Evolutionary conservation across 257 asterid species (phyloP).

Genomic region (Solanum raphanifolium): DNA sequence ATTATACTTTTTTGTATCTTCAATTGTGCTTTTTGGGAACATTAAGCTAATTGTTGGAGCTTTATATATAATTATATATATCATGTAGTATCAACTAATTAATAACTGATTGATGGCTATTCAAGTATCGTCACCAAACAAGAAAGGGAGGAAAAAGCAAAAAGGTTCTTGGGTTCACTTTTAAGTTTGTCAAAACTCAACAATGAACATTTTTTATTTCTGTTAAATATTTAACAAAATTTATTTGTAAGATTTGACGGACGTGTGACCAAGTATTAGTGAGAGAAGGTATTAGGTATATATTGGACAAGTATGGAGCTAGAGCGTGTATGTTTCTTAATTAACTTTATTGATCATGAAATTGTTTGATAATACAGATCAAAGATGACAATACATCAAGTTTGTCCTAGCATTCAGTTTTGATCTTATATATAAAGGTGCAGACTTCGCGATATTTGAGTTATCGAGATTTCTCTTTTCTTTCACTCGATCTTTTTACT

Average conservation of each 20-base stretch:
- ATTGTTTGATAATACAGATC: too few relatives aligned
- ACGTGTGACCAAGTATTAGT: neutral
- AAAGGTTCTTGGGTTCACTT: neutral
- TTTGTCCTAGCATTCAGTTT: too few relatives aligned
- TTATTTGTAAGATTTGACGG: neutral
- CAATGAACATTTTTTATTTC: neutral
- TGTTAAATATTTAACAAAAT: too few relatives aligned
- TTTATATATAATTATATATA: neutral
- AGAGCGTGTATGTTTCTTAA: neutral
- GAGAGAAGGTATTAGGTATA: too few relatives aligned
- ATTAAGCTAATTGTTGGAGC: neutral
- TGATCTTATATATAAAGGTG: neutral
- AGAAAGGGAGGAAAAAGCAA: neutral
- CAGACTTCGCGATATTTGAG: rapidly evolving
- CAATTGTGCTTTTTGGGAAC: neutral
- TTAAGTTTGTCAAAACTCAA: neutral
- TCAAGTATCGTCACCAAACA: neutral
- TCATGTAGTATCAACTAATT: neutral
- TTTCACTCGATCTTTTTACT: neutral
- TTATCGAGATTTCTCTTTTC: neutral
- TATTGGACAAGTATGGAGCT: neutral
- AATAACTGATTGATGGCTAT: neutral
- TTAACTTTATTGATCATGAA: neutral
- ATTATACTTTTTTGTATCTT: neutral
- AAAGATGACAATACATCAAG: neutral